Conservation (phyloP, 2,329 filamentous ascomycete genomes). For the Diaporthe sp. region DNA sequence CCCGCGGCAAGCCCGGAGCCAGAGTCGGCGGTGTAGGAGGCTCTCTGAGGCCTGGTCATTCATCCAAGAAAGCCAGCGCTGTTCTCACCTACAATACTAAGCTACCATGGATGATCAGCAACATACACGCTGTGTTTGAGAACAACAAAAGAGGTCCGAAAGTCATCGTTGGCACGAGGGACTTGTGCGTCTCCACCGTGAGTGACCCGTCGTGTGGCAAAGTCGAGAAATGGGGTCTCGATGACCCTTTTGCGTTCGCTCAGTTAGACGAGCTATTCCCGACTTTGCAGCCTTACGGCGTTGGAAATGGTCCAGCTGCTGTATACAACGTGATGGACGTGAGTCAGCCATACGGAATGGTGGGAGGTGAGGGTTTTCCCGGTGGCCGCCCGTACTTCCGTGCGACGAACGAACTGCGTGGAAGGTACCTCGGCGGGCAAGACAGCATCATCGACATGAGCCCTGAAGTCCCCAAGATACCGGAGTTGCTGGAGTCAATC, state of each 20-base stretch:
- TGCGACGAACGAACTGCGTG: constrained; percentile 79
- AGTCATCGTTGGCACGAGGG: constrained; percentile 86
- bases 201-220: constrained; percentile 85
- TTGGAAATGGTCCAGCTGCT: constrained; percentile 83
- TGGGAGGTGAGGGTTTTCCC: constrained; percentile 89
- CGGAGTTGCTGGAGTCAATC: constrained; percentile 77
- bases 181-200: constrained; percentile 81
- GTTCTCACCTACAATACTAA: constrained; percentile 90
- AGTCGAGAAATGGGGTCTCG: constrained; percentile 84
- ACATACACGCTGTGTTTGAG: constrained; percentile 82
- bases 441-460: constrained; percentile 73
- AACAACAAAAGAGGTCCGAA: constrained; percentile 80
- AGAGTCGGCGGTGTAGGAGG: constrained; percentile 64
- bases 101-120: constrained; percentile 82
- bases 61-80: constrained; percentile 77
- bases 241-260: constrained; percentile 79
- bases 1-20: constrained; percentile 82
- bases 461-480: constrained; percentile 82
- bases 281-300: constrained; percentile 80
- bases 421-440: constrained; percentile 76
- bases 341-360: constrained; percentile 85
- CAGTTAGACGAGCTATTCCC: constrained; percentile 85
- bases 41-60: constrained; percentile 61
- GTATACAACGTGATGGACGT: constrained; percentile 91
- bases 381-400: constrained; percentile 86